Percentiles rank a stretch among this genome's conserved stretches.
Evolutionary conservation across 192 early-diverging fungal genomes (phyloP).

Genomic region (Umbelopsis sp.): DNA sequence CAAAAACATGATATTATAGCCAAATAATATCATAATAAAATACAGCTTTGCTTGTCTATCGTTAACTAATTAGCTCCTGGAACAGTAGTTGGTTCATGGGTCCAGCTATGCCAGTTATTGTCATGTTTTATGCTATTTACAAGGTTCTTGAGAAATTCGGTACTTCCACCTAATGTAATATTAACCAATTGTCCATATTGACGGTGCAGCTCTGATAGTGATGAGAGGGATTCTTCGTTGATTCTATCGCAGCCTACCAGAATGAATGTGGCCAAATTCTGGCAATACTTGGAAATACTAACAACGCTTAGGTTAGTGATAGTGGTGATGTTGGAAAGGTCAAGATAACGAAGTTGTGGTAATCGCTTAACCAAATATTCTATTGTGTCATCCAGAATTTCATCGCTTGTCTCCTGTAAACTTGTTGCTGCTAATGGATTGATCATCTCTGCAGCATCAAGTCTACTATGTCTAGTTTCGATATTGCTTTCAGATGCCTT

Average conservation of each 20-base stretch:
- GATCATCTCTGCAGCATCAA: not conserved
- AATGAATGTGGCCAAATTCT: not conserved
- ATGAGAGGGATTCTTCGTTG: not conserved
- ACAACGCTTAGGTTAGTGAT: not conserved
- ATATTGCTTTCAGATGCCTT: too few species aligned
- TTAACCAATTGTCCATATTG: not conserved
- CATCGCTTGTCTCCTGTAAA: not conserved
- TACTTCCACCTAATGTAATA: not conserved
- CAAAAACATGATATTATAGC: too few species aligned
- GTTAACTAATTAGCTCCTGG: not conserved
- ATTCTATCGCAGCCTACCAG: not conserved
- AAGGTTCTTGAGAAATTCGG: not conserved
- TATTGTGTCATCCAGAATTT: not conserved
- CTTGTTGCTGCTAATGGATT: not conserved
- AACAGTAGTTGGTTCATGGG: not conserved
- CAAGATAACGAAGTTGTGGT: not conserved
- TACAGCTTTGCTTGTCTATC: not conserved
- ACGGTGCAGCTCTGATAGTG: not conserved
- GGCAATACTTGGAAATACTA: not conserved
- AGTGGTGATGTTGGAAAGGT: not conserved
- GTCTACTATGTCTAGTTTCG: not conserved
- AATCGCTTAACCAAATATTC: not conserved
- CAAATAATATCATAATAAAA: not conserved
- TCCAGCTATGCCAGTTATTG: not conserved
- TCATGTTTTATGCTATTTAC: slow-evolving; percentile 9